Evolutionary conservation across 2,329 filamentous ascomycete genomes (phyloP), one percentile per base, ranked within the genome.

Genomic region (Fusarium kyushuense): DNA sequence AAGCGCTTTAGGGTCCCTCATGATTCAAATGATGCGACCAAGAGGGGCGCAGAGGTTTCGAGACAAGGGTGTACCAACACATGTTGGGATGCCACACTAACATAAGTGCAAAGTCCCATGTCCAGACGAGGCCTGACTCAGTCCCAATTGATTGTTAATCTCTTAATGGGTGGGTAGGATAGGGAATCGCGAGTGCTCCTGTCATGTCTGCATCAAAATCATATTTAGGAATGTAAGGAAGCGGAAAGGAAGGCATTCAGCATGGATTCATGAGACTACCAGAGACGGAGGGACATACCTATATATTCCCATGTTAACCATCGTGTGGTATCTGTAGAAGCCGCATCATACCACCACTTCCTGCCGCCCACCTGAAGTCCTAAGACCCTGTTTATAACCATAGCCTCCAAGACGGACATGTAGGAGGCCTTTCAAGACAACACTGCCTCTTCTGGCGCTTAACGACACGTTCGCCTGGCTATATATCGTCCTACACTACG

Each of bases 321-420:
- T 36, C 25, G 7, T 12, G 4, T 23, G 12, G 25, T 42, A 38
- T 23, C 32, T 32, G 19, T 30, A 33, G n/a, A 46, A 38, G 43
- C 23, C 36, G 46, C 33, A 41, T n/a, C 62, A 48, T 35, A 33
- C 33, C 25, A 38, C 35, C 19, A 13, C 29, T 41, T 47, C 7
- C 48, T 67, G 54, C 55, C 67, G 61, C 65, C 54, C 48, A 54
- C 32, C 58, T 69, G 56, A 58, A 58, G 32, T 49, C 57, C 56
- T 65, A 38, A 35, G 46, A 53, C 65, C 45, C 25, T 54, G 60
- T 58, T 53, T 56, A 32, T 38, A 45, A n/a, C 68, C 62, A 27
- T 38, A 41, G 35, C 41, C 52, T 48, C 43, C 41, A 46, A 65
- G 30, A 27, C 36, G 23, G 32, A 43, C 45, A 45, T 32, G 29